Base-by-base conservation (phyloP, 768 basidiomycete species). In the Neoboletus magnificus region DNA sequence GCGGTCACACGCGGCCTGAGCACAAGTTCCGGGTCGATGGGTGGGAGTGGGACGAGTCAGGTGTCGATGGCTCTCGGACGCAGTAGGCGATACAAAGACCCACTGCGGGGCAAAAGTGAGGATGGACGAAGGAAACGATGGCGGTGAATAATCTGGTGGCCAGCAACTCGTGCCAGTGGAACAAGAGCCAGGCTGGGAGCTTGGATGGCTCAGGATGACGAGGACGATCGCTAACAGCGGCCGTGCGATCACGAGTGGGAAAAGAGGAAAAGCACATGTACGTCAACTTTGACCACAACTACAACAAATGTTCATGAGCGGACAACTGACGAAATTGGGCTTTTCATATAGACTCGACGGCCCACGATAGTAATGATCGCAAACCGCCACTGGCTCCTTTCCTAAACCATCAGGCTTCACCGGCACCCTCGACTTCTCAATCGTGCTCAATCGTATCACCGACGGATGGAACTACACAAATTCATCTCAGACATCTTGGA, bases 401-500 rank as follows among this genome's bases (percentile, higher is more conserved):
- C 50, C 39, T 36, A 57, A 62, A 54, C 27, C 23, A 32, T 41
- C 50, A 23, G 29, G 20, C 8, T 39, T 36, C 36, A 36, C 30
- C 8, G 15, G 13, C 35, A 37, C 35, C 22, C 16, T 33, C 18
- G 20, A 44, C 35, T 25, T 10, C 48, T n/a, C 12, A 15, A 11
- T 3, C 23, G 33, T n/a, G 18, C 13, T 20, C 39, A 22, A 29
- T 36, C 45, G 22, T 23, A 32, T 32, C 43, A 15, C 32, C n/a
- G 33, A 35, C 40, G 8, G 22, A 63, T 62, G 62, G 62, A 63
- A 2, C 3, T 33, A 20, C 51, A 51, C 29, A 60, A 51, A 22
- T 16, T 61, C 32, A 46, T 64, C 20, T 49, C 50, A 15, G 62
- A 58, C 27, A 20, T 61, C 35, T 48, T 58, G 52, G 41, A 41